A percentile compares a stretch with the other conserved stretches of the same genome.
Evolutionary conservation across 129 eudicot species (phyloP).

Genomic region (Pittosporum tobira): DNA sequence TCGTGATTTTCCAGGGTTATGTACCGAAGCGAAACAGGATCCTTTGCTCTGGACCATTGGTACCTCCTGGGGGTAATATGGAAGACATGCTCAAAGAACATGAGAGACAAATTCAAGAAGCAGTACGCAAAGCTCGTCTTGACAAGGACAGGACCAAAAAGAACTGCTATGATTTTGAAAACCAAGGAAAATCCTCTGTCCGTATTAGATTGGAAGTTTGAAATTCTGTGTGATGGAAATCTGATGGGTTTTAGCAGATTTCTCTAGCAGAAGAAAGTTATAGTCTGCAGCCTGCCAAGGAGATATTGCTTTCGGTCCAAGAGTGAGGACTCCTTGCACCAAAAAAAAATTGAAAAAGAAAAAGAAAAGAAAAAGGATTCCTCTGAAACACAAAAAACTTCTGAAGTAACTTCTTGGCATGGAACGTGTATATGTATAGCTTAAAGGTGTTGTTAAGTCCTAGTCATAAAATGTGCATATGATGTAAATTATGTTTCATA

Average conservation of each 20-base stretch:
- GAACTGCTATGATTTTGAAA: constrained; percentile 1
- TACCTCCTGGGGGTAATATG: constrained; percentile 61
- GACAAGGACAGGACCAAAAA: constrained; percentile 33
- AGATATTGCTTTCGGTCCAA: too few species aligned
- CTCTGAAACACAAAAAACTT: too few species aligned
- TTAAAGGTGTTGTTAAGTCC: not conserved
- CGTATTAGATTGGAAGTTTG: not conserved
- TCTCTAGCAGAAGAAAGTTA: not conserved
- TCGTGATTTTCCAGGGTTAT: constrained; percentile 32
- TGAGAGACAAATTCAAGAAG: constrained; percentile 74
- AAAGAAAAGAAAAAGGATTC: too few species aligned
- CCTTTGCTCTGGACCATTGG: constrained; percentile 64
- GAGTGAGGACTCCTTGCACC: not conserved
- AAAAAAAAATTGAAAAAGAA: too few species aligned
- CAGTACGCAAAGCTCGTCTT: constrained; percentile 63
- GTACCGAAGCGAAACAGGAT: constrained; percentile 47
- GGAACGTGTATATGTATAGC: too few species aligned
- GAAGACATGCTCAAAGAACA: constrained; percentile 87
- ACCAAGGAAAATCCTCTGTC: not conserved
- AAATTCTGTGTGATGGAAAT: too few species aligned
- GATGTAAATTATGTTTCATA: too few species aligned
- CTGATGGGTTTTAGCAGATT: not conserved
- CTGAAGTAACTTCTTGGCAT: too few species aligned
- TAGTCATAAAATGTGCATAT: constrained; percentile 2
- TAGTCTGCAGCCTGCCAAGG: too few species aligned